These are phyloP conservation scores for Colletotrichum limetticola DNA, from an alignment of 2,329 filamentous ascomycete species.

Conservation along the genomic window DNA sequence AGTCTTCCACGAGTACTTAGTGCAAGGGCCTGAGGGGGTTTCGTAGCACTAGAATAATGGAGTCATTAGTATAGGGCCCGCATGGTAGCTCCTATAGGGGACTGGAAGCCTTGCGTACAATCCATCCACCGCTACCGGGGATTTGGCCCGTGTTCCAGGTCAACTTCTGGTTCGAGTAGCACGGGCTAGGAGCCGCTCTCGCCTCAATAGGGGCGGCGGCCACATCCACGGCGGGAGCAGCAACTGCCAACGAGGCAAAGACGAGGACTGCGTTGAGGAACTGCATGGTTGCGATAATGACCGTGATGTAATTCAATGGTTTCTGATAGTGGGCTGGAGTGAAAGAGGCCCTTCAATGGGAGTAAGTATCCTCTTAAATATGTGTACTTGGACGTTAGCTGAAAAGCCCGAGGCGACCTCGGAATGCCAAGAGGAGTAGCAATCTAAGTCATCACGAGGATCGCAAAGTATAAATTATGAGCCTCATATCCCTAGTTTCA, in stretches of 20 bases:
- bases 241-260: neutral
- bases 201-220: neutral
- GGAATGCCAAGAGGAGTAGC: too few relatives aligned
- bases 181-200: conserved; percentile 5
- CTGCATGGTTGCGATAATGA: neutral
- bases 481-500: too few relatives aligned
- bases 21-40: neutral
- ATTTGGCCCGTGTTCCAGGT: conserved; percentile 9
- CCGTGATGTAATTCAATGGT: too few relatives aligned
- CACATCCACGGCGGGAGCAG: neutral
- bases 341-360: too few relatives aligned
- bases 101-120: neutral
- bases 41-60: neutral
- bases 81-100: too few relatives aligned
- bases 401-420: too few relatives aligned
- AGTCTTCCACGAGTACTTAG: conserved; percentile 3
- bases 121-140: neutral
- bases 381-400: too few relatives aligned
- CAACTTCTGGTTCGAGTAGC: neutral
- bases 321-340: too few relatives aligned
- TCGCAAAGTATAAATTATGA: too few relatives aligned
- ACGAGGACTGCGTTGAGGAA: neutral
- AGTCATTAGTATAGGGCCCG: neutral
- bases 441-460: too few relatives aligned
- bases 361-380: too few relatives aligned